Conservation (phyloP, 2,329 filamentous ascomycete species). For the Onygenales sp. region DNA sequence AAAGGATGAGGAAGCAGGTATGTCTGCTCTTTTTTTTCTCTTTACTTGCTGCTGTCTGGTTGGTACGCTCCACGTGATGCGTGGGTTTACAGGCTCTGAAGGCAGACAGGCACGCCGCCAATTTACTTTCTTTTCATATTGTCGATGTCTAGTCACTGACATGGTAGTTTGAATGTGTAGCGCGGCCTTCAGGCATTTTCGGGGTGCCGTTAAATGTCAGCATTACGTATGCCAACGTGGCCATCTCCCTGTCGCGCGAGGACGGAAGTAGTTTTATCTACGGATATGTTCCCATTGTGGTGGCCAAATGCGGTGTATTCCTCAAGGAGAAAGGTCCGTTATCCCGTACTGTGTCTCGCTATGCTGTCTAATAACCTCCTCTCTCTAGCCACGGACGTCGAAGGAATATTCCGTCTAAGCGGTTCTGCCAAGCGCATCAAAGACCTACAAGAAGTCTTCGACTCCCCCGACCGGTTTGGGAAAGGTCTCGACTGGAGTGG, state of each 20-base stretch:
- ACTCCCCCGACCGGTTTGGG: slow-evolving; percentile 89
- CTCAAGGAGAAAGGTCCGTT: slow-evolving; percentile 85
- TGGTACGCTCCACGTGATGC: not conserved
- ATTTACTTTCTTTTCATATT: not conserved
- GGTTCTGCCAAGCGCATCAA: slow-evolving; percentile 98
- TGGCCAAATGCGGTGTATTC: slow-evolving; percentile 95
- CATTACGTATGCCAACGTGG: slow-evolving; percentile 95
- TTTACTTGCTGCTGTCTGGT: not conserved
- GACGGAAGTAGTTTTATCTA: slow-evolving; percentile 95
- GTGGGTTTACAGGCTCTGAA: not conserved
- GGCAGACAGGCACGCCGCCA: not conserved
- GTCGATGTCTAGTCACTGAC: not conserved
- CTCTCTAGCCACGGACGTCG: slow-evolving; percentile 71
- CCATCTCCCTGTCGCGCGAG: slow-evolving; percentile 89
- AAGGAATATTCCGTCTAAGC: slow-evolving; percentile 92
- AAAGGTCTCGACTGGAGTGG: slow-evolving; percentile 96
- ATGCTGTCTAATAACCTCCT: slow-evolving; percentile 19
- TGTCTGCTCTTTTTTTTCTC: slow-evolving; percentile 12
- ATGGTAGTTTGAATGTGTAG: slow-evolving; percentile 1
- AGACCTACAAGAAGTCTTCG: slow-evolving; percentile 82
- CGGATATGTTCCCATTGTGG: slow-evolving; percentile 95
- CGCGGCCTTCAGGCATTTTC: slow-evolving; percentile 66
- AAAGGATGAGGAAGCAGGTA: slow-evolving; percentile 56
- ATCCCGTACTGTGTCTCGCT: not conserved
- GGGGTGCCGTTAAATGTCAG: slow-evolving; percentile 87